Percentiles rank a stretch among this genome's conserved stretches.
These are phyloP conservation scores for Telopea speciosissima DNA, from an alignment of 177 flowering plant genomes.

Conservation along the genomic window DNA sequence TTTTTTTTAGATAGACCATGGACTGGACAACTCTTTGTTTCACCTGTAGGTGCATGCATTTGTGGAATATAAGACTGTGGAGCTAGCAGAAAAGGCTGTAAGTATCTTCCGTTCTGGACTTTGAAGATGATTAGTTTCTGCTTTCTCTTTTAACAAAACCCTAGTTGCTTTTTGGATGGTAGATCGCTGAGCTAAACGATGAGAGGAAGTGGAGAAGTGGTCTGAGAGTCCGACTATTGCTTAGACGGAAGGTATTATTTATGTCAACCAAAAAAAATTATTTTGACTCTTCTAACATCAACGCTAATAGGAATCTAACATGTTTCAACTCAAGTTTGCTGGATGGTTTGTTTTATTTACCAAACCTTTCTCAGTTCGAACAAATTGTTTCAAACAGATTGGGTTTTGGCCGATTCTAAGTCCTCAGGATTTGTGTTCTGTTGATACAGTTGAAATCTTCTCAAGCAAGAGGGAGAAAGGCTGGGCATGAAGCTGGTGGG, in stretches of 20 bases:
- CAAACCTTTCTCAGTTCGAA: neutral
- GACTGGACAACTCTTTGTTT: neutral
- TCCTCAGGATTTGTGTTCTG: neutral
- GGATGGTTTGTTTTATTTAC: too few species aligned
- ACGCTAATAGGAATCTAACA: too few species aligned
- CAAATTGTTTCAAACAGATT: too few species aligned
- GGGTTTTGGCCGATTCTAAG: neutral
- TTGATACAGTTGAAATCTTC: slow-evolving; percentile 43
- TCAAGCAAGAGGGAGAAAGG: slow-evolving; percentile 49
- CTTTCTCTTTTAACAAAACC: neutral
- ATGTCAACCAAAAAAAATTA: too few species aligned
- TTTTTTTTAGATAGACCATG: neutral
- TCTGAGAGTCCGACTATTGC: neutral
- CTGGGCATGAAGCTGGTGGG: slow-evolving; percentile 48
- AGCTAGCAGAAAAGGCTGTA: slow-evolving; percentile 95
- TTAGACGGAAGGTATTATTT: neutral
- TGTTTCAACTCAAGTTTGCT: too few species aligned
- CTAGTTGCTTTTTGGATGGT: neutral
- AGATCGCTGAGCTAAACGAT: neutral
- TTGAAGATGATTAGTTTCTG: neutral
- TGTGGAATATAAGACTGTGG: slow-evolving; percentile 89
- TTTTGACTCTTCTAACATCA: too few species aligned
- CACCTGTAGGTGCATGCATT: slow-evolving; percentile 80
- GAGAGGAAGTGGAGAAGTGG: neutral
- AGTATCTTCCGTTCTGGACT: slow-evolving; percentile 21